These are phyloP conservation scores for Ustilago lituana DNA, from an alignment of 1,284 basidiomycete species.

Conservation along the genomic window DNA sequence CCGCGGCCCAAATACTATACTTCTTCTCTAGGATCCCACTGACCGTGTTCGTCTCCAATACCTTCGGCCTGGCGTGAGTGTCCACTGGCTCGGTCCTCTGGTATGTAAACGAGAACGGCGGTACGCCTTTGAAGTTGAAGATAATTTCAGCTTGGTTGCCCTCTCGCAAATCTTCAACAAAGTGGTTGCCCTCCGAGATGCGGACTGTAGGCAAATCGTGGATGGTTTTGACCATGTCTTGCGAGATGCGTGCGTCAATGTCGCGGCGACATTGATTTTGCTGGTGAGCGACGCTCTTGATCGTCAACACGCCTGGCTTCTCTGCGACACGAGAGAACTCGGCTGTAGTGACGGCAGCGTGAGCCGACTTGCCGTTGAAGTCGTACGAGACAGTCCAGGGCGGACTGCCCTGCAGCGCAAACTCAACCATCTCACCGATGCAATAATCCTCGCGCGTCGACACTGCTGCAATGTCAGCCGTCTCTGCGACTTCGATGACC, in stretches of 20 bases:
- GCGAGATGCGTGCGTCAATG: conserved; percentile 67
- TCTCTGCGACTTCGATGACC: conserved; percentile 82
- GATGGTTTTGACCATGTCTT: conserved; percentile 75
- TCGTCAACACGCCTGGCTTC: conserved; percentile 80
- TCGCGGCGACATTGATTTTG: conserved; percentile 66
- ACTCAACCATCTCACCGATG: conserved; percentile 88
- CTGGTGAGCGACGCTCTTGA: conserved; percentile 85
- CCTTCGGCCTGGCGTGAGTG: conserved; percentile 49
- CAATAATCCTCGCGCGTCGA: conserved; percentile 83
- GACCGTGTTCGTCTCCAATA: conserved; percentile 63
- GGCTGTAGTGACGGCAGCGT: conserved; percentile 79
- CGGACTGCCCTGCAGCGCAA: conserved; percentile 91
- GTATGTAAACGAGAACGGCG: conserved; percentile 86
- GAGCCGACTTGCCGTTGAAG: conserved; percentile 79
- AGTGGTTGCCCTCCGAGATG: conserved; percentile 82
- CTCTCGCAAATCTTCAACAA: conserved; percentile 87
- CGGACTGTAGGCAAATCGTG: conserved; percentile 86
- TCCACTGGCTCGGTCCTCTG: conserved; percentile 67
- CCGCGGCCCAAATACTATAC: conserved; percentile 86
- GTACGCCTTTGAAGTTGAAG: conserved; percentile 86
- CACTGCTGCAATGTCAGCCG: conserved; percentile 87
- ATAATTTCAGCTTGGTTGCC: conserved; percentile 83
- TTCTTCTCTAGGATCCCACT: conserved; percentile 79
- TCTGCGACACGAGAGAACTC: conserved; percentile 86
- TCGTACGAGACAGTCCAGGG: conserved; percentile 94